Conservation (phyloP, 2,329 filamentous ascomycete genomes). For the Fusarium neocosmosporiellum region DNA sequence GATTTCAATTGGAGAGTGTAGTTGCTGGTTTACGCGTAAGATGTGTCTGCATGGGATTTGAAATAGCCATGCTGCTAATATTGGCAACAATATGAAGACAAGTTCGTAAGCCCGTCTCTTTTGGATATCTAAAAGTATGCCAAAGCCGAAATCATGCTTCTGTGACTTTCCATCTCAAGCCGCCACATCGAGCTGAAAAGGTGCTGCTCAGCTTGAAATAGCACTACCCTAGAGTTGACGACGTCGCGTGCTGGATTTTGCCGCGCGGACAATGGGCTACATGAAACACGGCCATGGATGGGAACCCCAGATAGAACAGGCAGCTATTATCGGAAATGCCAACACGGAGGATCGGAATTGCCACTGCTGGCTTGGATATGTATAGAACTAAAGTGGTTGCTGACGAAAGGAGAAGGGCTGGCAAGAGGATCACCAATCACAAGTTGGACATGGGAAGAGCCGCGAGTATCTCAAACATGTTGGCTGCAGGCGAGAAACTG, state of each 20-base stretch:
- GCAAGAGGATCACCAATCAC: conserved; percentile 18
- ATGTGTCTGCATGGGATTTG: not conserved
- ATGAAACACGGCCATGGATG: not conserved
- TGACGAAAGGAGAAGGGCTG: not conserved
- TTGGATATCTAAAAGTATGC: not conserved
- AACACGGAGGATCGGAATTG: not conserved
- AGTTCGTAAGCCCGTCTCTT: not conserved
- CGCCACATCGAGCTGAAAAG: not conserved
- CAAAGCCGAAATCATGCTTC: not conserved
- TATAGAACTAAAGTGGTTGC: conserved; percentile 3
- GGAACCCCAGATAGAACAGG: conserved; percentile 4
- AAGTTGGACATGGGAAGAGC: not conserved
- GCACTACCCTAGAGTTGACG: not conserved
- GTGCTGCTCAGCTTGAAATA: not conserved
- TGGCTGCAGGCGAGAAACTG: not conserved
- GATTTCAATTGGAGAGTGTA: conserved; percentile 32
- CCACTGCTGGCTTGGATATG: conserved; percentile 6
- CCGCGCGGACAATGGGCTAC: conserved; percentile 22
- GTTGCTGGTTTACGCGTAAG: not conserved
- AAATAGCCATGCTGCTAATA: not conserved
- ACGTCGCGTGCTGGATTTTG: not conserved
- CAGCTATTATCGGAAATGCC: not conserved
- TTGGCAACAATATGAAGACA: not conserved
- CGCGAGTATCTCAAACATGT: not conserved
- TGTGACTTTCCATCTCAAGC: not conserved